Conservation (phyloP, 192 early-diverging fungal species). For the Linnemannia zychae region DNA sequence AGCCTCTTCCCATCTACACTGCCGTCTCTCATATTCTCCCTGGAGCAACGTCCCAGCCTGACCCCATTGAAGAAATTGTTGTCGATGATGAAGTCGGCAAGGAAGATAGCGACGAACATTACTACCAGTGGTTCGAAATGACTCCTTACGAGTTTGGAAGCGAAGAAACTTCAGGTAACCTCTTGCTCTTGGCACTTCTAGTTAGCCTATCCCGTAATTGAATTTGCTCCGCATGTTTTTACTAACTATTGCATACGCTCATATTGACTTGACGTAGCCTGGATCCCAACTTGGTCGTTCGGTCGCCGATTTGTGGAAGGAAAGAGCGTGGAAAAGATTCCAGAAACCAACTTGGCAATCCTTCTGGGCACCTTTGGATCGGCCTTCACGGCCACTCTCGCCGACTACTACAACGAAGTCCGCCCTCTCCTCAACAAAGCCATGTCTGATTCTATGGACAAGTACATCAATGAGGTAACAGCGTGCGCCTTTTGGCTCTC, state of each 20-base stretch:
- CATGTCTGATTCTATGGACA: slow-evolving; percentile 55
- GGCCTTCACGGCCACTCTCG: slow-evolving; percentile 66
- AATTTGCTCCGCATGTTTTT: background rate
- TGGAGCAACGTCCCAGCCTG: slow-evolving; percentile 47
- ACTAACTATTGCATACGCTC: background rate
- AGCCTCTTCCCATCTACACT: slow-evolving; percentile 85
- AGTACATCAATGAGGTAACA: slow-evolving; percentile 51
- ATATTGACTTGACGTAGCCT: slow-evolving; percentile 53
- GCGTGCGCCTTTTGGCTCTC: background rate
- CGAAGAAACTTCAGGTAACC: slow-evolving; percentile 73
- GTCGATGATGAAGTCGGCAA: slow-evolving; percentile 53
- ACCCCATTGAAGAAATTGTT: slow-evolving; percentile 18
- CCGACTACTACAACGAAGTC: slow-evolving; percentile 64
- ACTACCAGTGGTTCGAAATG: slow-evolving; percentile 88
- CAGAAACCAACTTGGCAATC: slow-evolving; percentile 77
- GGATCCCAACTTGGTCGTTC: slow-evolving; percentile 85
- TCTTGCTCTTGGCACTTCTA: background rate
- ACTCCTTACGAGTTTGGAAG: slow-evolving; percentile 85
- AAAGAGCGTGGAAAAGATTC: slow-evolving; percentile 67
- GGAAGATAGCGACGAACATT: slow-evolving; percentile 40
- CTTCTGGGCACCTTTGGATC: slow-evolving; percentile 71
- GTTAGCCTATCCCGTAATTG: background rate
- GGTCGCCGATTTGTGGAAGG: slow-evolving; percentile 79
- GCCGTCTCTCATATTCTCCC: slow-evolving; percentile 76
- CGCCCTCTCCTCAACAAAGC: slow-evolving; percentile 54